Percentiles rank a stretch among this genome's conserved stretches.
Conservation (phyloP, 371 early-diverging fungal genomes). For the Mortierella sp. region DNA sequence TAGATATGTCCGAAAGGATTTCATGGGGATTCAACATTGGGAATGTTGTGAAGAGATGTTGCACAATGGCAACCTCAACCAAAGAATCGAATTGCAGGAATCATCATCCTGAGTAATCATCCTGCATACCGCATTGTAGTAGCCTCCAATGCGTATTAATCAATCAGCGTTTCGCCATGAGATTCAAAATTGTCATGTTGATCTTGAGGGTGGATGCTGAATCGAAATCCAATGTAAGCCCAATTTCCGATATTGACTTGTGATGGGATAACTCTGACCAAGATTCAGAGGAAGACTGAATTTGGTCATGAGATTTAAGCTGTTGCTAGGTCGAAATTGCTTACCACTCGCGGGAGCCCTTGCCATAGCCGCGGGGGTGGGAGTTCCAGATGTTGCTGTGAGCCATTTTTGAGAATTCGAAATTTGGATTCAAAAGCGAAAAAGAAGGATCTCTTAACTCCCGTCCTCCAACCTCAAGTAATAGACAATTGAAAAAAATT, state of each 20-base stretch:
- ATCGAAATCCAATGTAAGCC: background rate
- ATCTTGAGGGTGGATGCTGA: background rate
- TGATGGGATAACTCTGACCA: background rate
- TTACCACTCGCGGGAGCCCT: conserved; percentile 98
- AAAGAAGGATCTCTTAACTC: conserved; percentile 35
- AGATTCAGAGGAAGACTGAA: background rate
- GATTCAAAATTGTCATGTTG: background rate
- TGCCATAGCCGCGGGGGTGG: conserved; percentile 95
- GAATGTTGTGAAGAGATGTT: background rate
- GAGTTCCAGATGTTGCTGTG: conserved; percentile 95
- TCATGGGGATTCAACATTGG: background rate
- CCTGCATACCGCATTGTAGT: background rate
- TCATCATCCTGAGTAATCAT: background rate
- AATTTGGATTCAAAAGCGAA: conserved; percentile 37
- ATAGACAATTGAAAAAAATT: conserved; percentile 19
- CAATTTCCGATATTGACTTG: background rate
- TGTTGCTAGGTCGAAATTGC: conserved; percentile 16
- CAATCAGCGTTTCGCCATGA: conserved; percentile 8
- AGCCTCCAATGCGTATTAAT: background rate
- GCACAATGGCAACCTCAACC: background rate
- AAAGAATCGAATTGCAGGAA: too few species aligned
- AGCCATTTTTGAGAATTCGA: conserved; percentile 81
- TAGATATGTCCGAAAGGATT: background rate
- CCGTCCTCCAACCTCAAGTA: background rate
- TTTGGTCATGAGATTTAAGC: background rate